Evolutionary conservation across 345 rosid genomes (phyloP), one percentile per base, ranked within the genome.

Genomic region (Barbarea vulgaris): DNA sequence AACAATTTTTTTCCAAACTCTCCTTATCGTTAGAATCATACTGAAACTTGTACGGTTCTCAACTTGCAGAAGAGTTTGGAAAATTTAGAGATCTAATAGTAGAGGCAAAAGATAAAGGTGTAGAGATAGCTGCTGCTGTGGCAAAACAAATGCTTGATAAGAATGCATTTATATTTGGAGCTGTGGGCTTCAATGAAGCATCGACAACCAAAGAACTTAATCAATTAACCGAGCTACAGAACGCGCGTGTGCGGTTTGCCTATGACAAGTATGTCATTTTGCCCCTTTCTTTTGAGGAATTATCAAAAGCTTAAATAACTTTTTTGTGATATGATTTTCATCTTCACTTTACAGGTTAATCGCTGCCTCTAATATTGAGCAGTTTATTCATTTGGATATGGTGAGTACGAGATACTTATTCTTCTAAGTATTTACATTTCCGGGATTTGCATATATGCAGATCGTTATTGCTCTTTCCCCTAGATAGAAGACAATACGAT

Each of bases 351-450:
- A 57, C 83, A 90, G 99, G 74, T 79, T 92, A 79, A 79, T 84
- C 72, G 67, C 83, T 7, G 78, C 84, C 36, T 73, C 91, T 25
- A 70, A 70, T 61, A 86, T 92, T n/a, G 85, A 87, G 56, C 70
- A 83, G n/a, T 85, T 87, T 69, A 84, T 92, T 76, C 90, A 84
- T 75, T 64, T 89, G 93, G 89, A 95, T 85, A 31, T 92, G 93
- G 97, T 95, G 86, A 79, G 86, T 72, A 42, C 7, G 39, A 42
- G 65, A 67, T 24, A 10, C 55, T 44, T 31, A 27, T 14, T 50
- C 13, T 41, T 33, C 21, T 34, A 63, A 28, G 48, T 28, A 44
- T n/a, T 33, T 62, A 36, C 80, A 59, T 60, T 68, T 50, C 7
- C 28, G 3, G 3, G 27, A 17, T 22, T 60, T 62, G 24, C 48